phyloP scores from a whole-genome alignment of 257 asterid species.

The Solanum commersonii region DNA sequence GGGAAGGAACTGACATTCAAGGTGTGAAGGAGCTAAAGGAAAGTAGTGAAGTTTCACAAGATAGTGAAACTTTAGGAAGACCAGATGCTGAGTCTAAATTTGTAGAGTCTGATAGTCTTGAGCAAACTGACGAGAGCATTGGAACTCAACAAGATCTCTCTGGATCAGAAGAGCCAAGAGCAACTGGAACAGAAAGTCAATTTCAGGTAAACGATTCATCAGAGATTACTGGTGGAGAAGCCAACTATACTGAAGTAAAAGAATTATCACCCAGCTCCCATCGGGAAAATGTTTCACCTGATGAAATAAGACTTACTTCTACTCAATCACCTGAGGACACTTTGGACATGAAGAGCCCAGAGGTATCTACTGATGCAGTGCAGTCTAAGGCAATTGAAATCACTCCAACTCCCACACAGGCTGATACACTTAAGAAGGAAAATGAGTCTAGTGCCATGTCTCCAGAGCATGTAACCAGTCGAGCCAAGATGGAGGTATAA shows the following conservation, averaged over 20 bases:
- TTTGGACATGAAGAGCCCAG: conserved; percentile 26
- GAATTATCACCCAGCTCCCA: conserved; percentile 20
- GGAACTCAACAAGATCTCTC: conserved; percentile 25
- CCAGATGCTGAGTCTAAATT: conserved; percentile 11
- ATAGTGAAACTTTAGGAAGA: conserved; percentile 15
- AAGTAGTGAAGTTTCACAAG: conserved; percentile 15
- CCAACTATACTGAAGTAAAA: conserved; percentile 18
- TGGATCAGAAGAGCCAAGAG: conserved; percentile 27
- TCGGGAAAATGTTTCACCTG: conserved; percentile 27
- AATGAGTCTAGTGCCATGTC: conserved; percentile 22
- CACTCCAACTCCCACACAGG: conserved; percentile 20
- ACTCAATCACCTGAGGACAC: conserved; percentile 36
- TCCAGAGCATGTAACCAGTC: conserved; percentile 19
- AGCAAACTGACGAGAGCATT: conserved; percentile 28
- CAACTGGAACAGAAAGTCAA: conserved; percentile 25
- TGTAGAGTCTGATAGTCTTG: conserved; percentile 18
- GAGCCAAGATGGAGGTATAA: conserved; percentile 42
- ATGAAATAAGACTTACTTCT: conserved; percentile 17
- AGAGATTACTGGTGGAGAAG: conserved; percentile 19
- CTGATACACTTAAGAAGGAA: conserved; percentile 23
- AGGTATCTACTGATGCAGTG: conserved; percentile 26
- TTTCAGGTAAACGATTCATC: conserved; percentile 28
- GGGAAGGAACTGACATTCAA: conserved; percentile 9
- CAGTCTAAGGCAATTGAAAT: conserved; percentile 30
- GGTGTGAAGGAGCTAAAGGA: conserved; percentile 17